These are phyloP conservation scores for Paspalum notatum DNA, from an alignment of 176 grass and related monocot species.

Conservation along the genomic window DNA sequence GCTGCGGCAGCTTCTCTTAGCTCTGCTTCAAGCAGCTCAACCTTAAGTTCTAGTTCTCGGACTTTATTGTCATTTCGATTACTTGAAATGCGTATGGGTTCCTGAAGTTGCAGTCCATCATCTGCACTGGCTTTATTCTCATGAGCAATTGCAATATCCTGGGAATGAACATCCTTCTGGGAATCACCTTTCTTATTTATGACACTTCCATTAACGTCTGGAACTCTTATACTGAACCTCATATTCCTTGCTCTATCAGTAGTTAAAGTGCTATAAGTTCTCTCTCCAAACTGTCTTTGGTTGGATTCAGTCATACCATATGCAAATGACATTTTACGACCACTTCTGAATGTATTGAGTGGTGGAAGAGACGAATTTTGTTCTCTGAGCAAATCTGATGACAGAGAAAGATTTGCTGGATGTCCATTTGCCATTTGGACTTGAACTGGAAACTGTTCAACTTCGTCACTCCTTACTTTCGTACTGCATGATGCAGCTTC, in stretches of 20 bases:
- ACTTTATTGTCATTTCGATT: constrained; percentile 70
- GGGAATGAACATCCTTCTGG: constrained; percentile 64
- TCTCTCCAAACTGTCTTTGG: constrained; percentile 62
- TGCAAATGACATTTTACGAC: constrained; percentile 83
- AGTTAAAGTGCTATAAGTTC: constrained; percentile 70
- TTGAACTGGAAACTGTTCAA: constrained; percentile 48
- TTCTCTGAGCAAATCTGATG: constrained; percentile 48
- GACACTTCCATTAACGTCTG: constrained; percentile 52
- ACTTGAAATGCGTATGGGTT: constrained; percentile 64
- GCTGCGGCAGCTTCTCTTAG: constrained; percentile 82
- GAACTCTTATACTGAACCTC: constrained; percentile 64
- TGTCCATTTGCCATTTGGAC: constrained; percentile 44
- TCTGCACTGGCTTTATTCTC: constrained; percentile 37
- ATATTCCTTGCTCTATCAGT: constrained; percentile 74
- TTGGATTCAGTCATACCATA: constrained; percentile 61
- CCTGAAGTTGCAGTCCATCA: constrained; percentile 54
- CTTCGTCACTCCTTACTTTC: constrained; percentile 41
- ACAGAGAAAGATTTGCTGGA: constrained; percentile 31
- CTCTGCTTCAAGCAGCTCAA: constrained; percentile 90
- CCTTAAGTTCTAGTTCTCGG: constrained; percentile 74
- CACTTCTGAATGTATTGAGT: constrained; percentile 54
- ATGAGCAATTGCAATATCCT: constrained; percentile 50
- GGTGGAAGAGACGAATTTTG: constrained; percentile 48
- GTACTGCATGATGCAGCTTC: constrained; percentile 40
- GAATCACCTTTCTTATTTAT: constrained; percentile 51